A percentile compares a stretch with the other conserved stretches of the same genome.
Evolutionary conservation across 176 grass and related monocot species (phyloP).

Genomic region (Alopecurus myosuroides): DNA sequence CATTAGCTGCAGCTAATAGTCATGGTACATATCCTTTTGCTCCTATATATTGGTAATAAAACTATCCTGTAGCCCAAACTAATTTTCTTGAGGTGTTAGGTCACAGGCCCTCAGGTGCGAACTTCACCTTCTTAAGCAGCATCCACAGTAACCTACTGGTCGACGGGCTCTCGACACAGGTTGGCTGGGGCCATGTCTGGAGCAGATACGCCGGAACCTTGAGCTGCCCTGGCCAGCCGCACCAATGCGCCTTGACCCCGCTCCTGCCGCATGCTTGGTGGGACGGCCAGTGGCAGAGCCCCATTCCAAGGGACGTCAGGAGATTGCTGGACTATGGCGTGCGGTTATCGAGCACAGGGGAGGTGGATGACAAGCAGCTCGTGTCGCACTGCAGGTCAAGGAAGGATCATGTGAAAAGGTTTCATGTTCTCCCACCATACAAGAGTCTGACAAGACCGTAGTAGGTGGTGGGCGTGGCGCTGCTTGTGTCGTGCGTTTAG

Average conservation of each 20-base stretch:
- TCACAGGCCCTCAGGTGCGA: constrained; percentile 17
- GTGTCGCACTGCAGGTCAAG: constrained; percentile 41
- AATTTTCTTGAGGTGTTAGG: constrained; percentile 15
- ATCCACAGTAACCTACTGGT: constrained; percentile 74
- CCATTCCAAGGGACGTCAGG: constrained; percentile 40
- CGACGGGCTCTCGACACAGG: constrained; percentile 49
- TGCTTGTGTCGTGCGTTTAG: not conserved
- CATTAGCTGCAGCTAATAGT: constrained; percentile 60
- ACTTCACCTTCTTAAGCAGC: constrained; percentile 85
- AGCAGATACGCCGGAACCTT: constrained; percentile 66
- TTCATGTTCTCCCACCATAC: constrained; percentile 39
- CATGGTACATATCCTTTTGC: constrained; percentile 34
- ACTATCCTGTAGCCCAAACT: not conserved
- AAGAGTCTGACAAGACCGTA: not conserved
- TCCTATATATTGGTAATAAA: not conserved
- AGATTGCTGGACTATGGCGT: constrained; percentile 58
- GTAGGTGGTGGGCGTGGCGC: not conserved
- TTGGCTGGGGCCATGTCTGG: constrained; percentile 90
- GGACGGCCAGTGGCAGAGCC: constrained; percentile 74
- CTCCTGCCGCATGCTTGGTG: constrained; percentile 81
- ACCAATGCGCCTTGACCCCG: constrained; percentile 68
- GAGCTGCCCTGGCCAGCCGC: constrained; percentile 53
- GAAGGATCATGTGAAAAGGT: constrained; percentile 67
- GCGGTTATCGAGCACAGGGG: constrained; percentile 27
- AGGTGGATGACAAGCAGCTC: constrained; percentile 47